These are phyloP conservation scores for Ophiognomonia clavigignenti-juglandacearum DNA, from an alignment of 2,329 filamentous ascomycete genomes.

Conservation along the genomic window DNA sequence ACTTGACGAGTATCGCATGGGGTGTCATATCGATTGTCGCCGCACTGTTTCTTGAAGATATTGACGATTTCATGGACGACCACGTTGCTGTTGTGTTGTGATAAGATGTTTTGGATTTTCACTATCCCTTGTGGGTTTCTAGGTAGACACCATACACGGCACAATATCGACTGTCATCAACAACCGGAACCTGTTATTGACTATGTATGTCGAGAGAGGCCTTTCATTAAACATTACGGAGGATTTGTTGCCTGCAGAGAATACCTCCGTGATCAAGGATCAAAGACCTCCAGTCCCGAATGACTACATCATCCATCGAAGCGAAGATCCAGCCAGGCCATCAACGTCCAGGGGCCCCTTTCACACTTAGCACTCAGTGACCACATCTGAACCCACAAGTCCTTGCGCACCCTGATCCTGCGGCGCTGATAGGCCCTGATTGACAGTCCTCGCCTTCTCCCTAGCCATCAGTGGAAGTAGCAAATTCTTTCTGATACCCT, in stretches of 20 bases:
- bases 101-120: no score
- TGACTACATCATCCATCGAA: background rate
- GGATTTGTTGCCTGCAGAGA: background rate
- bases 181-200: no score
- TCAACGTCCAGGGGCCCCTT: no score
- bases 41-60: conserved; percentile 54
- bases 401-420: background rate
- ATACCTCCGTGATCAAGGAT: background rate
- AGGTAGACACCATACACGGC: no score
- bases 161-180: no score
- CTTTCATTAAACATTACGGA: background rate
- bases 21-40: conserved; percentile 52
- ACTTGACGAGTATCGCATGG: conserved; percentile 59
- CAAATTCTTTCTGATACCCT: conserved; percentile 10
- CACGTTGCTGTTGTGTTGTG: conserved; percentile 48
- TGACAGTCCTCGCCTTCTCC: conserved; percentile 2
- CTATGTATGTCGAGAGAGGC: background rate
- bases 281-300: background rate
- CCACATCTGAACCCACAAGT: background rate
- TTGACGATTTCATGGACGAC: conserved; percentile 53
- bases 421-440: background rate
- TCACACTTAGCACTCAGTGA: no score
- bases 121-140: no score
- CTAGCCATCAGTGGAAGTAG: conserved; percentile 8
- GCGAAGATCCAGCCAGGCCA: background rate